Base-by-base conservation (phyloP, 768 basidiomycete species). In the Lepiota venenata region DNA sequence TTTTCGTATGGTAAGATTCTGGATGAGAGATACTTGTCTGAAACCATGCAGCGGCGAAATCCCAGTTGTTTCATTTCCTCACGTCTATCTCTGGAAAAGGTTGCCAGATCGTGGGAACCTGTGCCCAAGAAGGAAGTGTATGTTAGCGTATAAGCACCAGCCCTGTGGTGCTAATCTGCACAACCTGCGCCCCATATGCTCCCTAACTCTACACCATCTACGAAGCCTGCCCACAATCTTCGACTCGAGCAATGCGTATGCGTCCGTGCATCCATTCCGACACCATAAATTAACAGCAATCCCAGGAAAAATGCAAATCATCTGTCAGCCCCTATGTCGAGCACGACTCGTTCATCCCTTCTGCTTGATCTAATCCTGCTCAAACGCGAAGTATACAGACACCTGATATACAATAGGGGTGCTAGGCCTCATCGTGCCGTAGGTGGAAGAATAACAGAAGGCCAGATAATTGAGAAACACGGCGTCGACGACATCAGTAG, bases 291-390 rank as follows among this genome's bases (percentile, higher is more conserved):
- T 55, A 3, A 25, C 52, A 37, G 37, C 25, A 47, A 44, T 45
- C 29, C n/a, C 58, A 88, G 88, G 69, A 72, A 21, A 71, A 71
- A 50, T 90, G 88, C 62, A 77, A 75, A 36, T 69, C 72, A 22
- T 91, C 92, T 62, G 90, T 85, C 0, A 92, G 93, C 68, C 89
- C 89, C 53, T 93, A 93, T 60, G 88, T 93, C 56, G 91, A 94
- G 65, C 86, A 93, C 57, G 90, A 93, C 65, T 71, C 76, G 0
- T 69, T 93, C 56, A 86, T 82, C 1, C n/a, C 71, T 93, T 16
- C 69, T 89, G 4, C 75, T 93, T 37, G 92, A 94, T 69, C 76
- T 94, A 1, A 87, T 93, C 47, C 75, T 93, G 18, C 75, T 94
- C 20, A 93, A 93, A 67, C 71, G 86, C 36, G 91, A 81, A 10